Evolutionary conservation across 306 rosid species (phyloP).

Genomic region (Abrus precatorius): DNA sequence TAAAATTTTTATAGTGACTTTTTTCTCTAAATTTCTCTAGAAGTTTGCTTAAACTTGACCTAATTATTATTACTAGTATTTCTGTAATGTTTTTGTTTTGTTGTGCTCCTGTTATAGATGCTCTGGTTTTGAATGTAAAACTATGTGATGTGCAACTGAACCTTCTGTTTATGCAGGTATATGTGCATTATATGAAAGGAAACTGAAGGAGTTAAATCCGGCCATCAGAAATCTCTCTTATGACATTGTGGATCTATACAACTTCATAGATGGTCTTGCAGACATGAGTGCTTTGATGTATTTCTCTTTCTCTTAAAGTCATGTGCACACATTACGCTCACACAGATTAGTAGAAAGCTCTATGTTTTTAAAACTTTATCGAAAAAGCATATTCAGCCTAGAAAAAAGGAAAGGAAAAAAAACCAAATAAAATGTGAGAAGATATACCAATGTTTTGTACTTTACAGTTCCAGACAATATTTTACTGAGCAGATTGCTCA

Average conservation of each 20-base stretch:
- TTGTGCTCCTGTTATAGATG: neutral
- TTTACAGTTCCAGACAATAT: neutral
- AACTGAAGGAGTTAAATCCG: constrained; percentile 12
- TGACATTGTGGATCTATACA: constrained; percentile 1
- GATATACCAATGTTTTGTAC: neutral
- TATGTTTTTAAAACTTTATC: neutral
- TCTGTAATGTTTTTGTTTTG: neutral
- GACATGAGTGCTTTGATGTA: constrained; percentile 1
- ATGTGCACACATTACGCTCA: neutral
- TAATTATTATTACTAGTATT: neutral
- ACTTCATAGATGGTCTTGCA: constrained; percentile 23
- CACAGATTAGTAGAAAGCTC: neutral
- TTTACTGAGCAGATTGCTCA: neutral
- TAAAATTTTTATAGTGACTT: too few relatives aligned
- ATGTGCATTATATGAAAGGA: constrained; percentile 19
- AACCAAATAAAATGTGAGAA: neutral
- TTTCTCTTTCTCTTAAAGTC: neutral
- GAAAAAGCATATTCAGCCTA: neutral
- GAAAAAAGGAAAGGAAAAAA: neutral
- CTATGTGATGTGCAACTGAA: neutral
- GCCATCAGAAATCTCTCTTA: constrained; percentile 1
- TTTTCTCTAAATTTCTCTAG: too few relatives aligned
- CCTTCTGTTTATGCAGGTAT: neutral
- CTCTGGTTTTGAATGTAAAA: neutral
- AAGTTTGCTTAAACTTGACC: too few relatives aligned